phyloP scores from a whole-genome alignment of 768 basidiomycete genomes.

The Calvatia gigantea region DNA sequence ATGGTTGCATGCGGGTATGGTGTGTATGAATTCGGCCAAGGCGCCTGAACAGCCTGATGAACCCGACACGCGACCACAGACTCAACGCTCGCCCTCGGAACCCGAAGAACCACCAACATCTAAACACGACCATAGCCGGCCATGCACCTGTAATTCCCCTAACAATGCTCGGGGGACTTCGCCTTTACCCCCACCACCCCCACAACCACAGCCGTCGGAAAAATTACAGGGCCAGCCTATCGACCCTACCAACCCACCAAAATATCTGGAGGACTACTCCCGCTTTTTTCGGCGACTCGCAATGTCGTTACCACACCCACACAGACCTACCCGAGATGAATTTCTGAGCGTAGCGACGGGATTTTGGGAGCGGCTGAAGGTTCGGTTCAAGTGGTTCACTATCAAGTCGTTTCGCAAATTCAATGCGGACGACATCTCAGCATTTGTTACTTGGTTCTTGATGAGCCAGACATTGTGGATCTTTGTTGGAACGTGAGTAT shows the following conservation, averaged over 20 bases:
- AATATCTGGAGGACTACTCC: conserved; percentile 64
- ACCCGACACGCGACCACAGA: background rate
- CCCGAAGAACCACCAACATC: background rate
- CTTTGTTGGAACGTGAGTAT: conserved; percentile 82
- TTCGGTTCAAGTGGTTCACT: conserved; percentile 97
- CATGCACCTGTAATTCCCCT: background rate
- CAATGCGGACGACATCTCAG: conserved; percentile 95
- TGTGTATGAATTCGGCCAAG: background rate
- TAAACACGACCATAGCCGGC: background rate
- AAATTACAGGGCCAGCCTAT: conserved; percentile 11
- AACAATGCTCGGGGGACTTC: background rate
- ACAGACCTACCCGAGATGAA: conserved; percentile 84
- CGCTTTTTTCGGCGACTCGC: conserved; percentile 81
- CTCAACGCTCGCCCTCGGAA: background rate
- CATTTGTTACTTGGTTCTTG: conserved; percentile 93
- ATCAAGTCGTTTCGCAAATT: conserved; percentile 93
- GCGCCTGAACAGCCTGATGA: background rate
- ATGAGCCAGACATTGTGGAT: conserved; percentile 97
- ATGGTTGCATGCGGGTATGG: conserved; percentile 1
- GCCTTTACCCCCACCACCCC: background rate
- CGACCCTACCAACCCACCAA: conserved; percentile 14
- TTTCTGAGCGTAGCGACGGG: conserved; percentile 81
- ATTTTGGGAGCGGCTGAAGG: conserved; percentile 86
- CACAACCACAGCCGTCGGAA: conserved; percentile 7
- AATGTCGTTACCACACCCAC: conserved; percentile 69